A percentile compares a stretch with the other conserved stretches of the same genome.
Conservation (phyloP, 805 yeast genomes). For the Geotrichum ghanense region DNA sequence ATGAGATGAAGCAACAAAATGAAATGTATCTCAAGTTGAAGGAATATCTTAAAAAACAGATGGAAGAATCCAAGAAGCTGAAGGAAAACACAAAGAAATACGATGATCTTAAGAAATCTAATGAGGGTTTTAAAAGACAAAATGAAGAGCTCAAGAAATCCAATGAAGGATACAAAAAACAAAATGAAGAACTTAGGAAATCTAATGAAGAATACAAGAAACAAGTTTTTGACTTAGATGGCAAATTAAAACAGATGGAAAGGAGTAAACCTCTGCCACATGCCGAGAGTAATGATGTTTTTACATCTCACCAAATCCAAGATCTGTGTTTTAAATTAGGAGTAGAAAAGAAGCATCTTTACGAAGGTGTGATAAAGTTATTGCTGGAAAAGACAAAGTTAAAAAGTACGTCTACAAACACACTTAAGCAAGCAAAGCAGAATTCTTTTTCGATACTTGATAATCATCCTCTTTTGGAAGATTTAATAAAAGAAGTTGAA, state of each 20-base stretch:
- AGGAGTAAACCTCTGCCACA: too few species aligned
- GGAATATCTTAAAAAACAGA: background rate
- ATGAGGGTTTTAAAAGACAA: too few species aligned
- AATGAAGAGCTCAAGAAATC: too few species aligned
- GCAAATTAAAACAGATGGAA: background rate
- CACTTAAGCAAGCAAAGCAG: background rate
- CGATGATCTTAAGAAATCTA: too few species aligned
- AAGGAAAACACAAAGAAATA: too few species aligned
- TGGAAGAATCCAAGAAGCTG: background rate
- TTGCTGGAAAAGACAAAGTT: background rate
- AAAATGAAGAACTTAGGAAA: background rate
- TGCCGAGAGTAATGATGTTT: background rate
- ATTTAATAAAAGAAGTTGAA: background rate
- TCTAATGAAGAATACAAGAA: background rate
- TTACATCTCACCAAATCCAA: background rate
- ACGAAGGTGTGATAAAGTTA: background rate
- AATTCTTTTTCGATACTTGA: background rate
- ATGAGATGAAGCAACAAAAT: background rate
- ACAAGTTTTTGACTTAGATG: background rate
- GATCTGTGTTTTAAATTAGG: background rate
- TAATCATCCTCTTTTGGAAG: background rate
- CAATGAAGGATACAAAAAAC: too few species aligned
- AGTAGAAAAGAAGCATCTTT: background rate
- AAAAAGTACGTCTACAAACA: background rate
- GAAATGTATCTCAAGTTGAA: background rate